phyloP scores from a whole-genome alignment of 2,329 filamentous ascomycete genomes.

The Aspergillus ibericus region DNA sequence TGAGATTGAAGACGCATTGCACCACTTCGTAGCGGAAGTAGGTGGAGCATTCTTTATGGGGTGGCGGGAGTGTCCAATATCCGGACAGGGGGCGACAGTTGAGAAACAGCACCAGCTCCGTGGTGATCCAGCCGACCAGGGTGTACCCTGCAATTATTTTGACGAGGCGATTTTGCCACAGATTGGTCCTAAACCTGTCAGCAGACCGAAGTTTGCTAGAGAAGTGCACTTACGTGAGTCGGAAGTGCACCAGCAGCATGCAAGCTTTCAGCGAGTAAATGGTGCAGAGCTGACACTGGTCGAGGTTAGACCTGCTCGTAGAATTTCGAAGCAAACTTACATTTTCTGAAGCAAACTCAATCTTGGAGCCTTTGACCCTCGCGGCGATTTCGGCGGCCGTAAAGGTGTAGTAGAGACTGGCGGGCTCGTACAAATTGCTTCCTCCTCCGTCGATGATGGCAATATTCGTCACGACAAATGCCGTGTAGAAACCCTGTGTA shows the following conservation, averaged over 20 bases:
- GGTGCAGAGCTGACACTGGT: constrained; percentile 6
- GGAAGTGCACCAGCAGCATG: constrained; percentile 6
- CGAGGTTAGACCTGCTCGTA: not conserved
- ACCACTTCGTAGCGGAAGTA: not conserved
- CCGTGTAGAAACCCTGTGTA: constrained; percentile 3
- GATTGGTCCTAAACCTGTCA: not conserved
- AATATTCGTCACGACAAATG: constrained; percentile 3
- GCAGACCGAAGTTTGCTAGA: not conserved
- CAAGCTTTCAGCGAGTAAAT: constrained; percentile 4
- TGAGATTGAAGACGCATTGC: not conserved
- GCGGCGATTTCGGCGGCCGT: not conserved
- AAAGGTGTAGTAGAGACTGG: not conserved
- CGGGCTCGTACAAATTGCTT: not conserved
- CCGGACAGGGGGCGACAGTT: not conserved
- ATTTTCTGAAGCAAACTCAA: constrained; percentile 5
- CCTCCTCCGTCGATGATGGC: not conserved
- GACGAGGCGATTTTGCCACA: constrained; percentile 4
- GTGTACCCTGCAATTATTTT: not conserved
- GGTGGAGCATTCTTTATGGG: not conserved
- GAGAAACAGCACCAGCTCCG: constrained; percentile 5
- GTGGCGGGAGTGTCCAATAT: constrained; percentile 1
- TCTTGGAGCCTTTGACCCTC: constrained; percentile 3
- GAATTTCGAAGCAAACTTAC: not conserved
- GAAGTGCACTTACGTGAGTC: not conserved
- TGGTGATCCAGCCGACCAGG: not conserved